Evolutionary conservation across 2,329 filamentous ascomycete species (phyloP).

Genomic region (Apiospora sp.): DNA sequence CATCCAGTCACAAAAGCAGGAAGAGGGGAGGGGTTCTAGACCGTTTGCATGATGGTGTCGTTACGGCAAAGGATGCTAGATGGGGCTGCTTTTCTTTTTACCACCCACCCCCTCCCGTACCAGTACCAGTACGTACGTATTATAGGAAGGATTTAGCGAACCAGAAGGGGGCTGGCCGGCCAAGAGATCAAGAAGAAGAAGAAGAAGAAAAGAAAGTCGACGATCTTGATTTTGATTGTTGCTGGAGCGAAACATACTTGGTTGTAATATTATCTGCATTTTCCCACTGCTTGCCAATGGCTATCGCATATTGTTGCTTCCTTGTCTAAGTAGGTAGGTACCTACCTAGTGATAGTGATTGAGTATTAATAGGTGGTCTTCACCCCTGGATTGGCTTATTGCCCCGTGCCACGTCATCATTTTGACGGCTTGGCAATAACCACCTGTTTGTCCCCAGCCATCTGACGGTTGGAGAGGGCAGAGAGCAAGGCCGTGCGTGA

Average conservation of each 20-base stretch:
- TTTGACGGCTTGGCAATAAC: no score
- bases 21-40: not conserved
- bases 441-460: no score
- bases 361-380: not conserved
- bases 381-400: no score
- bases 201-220: not conserved
- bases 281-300: not conserved
- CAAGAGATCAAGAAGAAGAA: no score
- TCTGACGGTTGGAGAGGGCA: no score
- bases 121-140: not conserved
- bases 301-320: not conserved
- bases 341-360: no score
- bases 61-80: not conserved
- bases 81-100: not conserved
- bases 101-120: not conserved
- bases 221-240: conserved; percentile 11
- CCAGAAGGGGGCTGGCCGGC: not conserved
- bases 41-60: not conserved
- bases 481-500: no score
- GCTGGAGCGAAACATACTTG: conserved; percentile 7
- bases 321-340: not conserved
- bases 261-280: conserved; percentile 19
- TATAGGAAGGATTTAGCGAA: conserved; percentile 11
- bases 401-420: no score
- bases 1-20: not conserved